Evolutionary conservation across 1,284 basidiomycete genomes (phyloP).

Genomic region (Apiotrichum mycotoxinovorans): DNA sequence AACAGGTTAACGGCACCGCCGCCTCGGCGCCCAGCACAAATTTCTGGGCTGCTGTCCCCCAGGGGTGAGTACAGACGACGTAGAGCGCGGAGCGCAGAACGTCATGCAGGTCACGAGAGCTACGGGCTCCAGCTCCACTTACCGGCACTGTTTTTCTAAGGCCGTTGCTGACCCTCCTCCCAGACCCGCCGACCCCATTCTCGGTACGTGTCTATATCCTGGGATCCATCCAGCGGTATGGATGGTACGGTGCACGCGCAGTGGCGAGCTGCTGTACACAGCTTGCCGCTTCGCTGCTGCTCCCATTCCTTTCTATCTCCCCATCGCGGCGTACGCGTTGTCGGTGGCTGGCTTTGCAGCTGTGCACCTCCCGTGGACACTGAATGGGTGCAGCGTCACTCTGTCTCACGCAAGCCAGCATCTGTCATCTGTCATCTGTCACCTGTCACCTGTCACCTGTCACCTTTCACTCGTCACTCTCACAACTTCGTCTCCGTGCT

Average conservation of each 20-base stretch:
- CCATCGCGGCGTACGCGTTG: too few species aligned
- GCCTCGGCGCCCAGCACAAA: neutral
- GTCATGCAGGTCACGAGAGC: too few species aligned
- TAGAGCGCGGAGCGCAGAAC: too few species aligned
- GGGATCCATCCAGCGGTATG: neutral
- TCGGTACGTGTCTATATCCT: constrained; percentile 17
- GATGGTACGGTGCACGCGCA: neutral
- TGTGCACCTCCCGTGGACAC: too few species aligned
- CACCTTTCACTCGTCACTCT: neutral
- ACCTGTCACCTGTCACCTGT: neutral
- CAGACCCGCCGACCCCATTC: constrained; percentile 25
- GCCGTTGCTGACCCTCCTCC: neutral
- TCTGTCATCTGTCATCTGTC: neutral
- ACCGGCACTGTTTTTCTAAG: too few species aligned
- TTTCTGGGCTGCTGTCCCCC: constrained; percentile 8
- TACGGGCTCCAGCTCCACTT: too few species aligned
- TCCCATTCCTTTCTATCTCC: too few species aligned
- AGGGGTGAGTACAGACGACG: constrained; percentile 2
- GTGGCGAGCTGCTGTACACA: too few species aligned
- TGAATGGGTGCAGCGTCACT: too few species aligned
- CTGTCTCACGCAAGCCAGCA: neutral
- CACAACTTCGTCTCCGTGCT: neutral
- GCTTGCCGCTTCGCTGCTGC: too few species aligned
- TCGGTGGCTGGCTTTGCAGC: too few species aligned
- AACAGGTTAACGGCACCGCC: neutral